Base-by-base conservation (phyloP, 1,139 yeast genomes). In the Kluyveromyces sp. region DNA sequence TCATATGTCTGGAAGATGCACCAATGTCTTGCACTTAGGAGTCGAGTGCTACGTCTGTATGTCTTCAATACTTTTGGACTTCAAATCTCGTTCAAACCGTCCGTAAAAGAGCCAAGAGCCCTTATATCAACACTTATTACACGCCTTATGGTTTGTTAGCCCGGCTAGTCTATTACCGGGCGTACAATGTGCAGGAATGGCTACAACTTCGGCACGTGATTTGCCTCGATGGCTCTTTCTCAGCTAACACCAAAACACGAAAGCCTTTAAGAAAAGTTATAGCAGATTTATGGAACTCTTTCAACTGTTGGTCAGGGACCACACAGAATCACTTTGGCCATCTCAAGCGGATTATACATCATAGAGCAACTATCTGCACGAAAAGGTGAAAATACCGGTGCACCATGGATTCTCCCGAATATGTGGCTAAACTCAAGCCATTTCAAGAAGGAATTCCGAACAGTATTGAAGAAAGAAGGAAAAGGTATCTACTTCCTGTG, bases 401-500 rank as follows among this genome's bases (percentile, higher is more conserved):
- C 13, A 35, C 6, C 16, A 47, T 47, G 49, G 49, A 47, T 33
- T 55, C 56, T 22, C 52, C 49, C 20, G 53, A 50, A 46, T 60
- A 60, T 40, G 50, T 56, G 58, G 56, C 56, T 19, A 52, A 48
- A 25, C 47, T 60, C 40, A 52, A 48, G 41, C 63, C 62, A n/a
- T 57, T 52, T 26, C 61, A 58, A 45, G 58, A 50, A 12, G 58
- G 51, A 13, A 41, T 54, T 17, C 56, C 56, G 26, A 52, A 55
- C 39, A 48, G 50, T n/a, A 53, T 51, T 30, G 42, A 46, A 16
- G 53, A 52, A 30, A 68, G 66, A 46, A 58, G 62, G 32, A 18
- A 38, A 16, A 64, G 80, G 41, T 81, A 67, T 54, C 53, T 81
- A 4, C 63, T 81, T 19, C 63, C 69, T 22, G 65, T 67, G 4